Percentiles rank a stretch among this genome's conserved stretches.
phyloP scores from a whole-genome alignment of 148 eudicot species.

The Rhododendron mucronatum region DNA sequence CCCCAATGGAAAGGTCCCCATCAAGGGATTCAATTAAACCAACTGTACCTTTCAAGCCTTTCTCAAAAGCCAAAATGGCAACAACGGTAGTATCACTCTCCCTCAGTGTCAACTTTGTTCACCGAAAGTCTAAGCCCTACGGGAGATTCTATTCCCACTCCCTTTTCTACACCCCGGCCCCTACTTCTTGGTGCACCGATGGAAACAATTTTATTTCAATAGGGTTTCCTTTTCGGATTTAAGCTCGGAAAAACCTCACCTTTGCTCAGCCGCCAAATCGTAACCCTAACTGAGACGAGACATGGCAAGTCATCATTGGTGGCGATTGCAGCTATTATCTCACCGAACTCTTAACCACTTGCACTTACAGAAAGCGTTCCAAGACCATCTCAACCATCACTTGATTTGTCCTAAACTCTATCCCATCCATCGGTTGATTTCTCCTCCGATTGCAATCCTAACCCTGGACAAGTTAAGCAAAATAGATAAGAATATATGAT shows the following conservation, averaged over 20 bases:
- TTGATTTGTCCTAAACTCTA: too few relatives aligned
- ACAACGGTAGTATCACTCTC: constrained; percentile 14
- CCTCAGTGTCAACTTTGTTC: background rate
- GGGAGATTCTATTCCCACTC: background rate
- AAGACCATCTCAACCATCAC: too few relatives aligned
- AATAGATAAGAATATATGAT: too few relatives aligned
- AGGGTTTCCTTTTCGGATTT: background rate
- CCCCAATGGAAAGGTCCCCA: constrained; percentile 17
- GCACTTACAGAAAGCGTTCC: too few relatives aligned
- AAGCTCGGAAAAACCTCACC: background rate
- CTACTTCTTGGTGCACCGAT: background rate
- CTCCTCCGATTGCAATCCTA: background rate
- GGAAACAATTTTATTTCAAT: background rate
- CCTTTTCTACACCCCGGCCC: background rate
- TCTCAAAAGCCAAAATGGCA: constrained; percentile 16
- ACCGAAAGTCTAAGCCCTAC: background rate
- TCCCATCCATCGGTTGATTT: background rate
- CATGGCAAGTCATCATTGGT: too few relatives aligned
- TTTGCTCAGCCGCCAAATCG: background rate
- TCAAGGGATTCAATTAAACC: constrained; percentile 22
- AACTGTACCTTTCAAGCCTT: constrained; percentile 12
- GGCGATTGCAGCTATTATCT: too few relatives aligned
- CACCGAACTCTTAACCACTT: too few relatives aligned
- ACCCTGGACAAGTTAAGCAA: too few relatives aligned
- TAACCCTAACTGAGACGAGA: background rate